Conservation (phyloP, 371 early-diverging fungal genomes). For the Neoconidiobolus thromboides region DNA sequence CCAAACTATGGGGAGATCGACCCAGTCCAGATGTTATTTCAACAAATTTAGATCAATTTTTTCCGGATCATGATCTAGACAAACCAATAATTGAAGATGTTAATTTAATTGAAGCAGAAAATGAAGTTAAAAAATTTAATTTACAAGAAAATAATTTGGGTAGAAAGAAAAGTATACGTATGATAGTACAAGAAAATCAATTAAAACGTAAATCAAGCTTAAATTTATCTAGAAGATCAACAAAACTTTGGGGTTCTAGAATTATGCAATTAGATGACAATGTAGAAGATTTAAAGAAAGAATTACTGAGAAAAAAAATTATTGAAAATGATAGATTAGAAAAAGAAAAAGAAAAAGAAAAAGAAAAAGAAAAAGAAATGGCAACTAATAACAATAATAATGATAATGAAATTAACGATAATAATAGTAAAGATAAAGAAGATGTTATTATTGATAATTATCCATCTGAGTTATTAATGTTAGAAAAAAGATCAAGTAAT, state of each 20-base stretch:
- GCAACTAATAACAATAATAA: too few relatives aligned
- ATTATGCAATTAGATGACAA: neutral
- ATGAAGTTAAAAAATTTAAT: neutral
- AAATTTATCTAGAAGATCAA: neutral
- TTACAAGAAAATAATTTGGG: neutral
- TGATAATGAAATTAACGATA: too few relatives aligned
- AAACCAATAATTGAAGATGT: constrained; percentile 25
- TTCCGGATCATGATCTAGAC: constrained; percentile 59
- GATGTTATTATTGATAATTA: too few relatives aligned
- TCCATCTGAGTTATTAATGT: too few relatives aligned
- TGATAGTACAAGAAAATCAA: constrained; percentile 7
- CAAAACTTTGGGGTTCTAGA: constrained; percentile 7
- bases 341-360: too few relatives aligned
- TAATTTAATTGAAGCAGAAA: neutral
- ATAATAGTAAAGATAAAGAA: too few relatives aligned
- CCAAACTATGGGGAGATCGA: constrained; percentile 34
- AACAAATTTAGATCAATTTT: constrained; percentile 49
- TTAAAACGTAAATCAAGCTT: neutral
- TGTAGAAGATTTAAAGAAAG: too few relatives aligned
- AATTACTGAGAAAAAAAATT: too few relatives aligned
- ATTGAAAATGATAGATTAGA: too few relatives aligned
- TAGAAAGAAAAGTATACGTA: constrained; percentile 7
- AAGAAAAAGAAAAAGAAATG: too few relatives aligned
- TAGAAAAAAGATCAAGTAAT: too few relatives aligned
- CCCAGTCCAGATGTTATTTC: constrained; percentile 54